Percentiles rank a stretch among this genome's conserved stretches.
Evolutionary conservation across 768 basidiomycete species (phyloP).

Genomic region (Boletus rubroflammeus): DNA sequence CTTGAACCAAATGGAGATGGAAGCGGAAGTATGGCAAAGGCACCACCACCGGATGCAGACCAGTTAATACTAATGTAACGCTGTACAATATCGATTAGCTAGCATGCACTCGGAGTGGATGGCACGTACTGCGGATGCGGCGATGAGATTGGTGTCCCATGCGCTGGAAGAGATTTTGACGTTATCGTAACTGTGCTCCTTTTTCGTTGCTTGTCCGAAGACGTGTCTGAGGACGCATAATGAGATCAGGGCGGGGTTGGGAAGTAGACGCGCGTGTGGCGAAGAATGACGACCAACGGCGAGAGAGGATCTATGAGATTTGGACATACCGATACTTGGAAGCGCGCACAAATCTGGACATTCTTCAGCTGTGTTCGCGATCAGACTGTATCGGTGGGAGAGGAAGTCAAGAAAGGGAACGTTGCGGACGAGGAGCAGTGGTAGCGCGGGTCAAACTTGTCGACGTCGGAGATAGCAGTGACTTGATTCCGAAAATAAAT

Average conservation of each 20-base stretch:
- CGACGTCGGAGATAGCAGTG: too few relatives aligned
- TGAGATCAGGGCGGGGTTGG: not conserved
- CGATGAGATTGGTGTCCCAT: slow-evolving; percentile 93
- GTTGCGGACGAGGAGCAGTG: not conserved
- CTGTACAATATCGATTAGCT: slow-evolving; percentile 31
- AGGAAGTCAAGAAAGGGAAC: too few relatives aligned
- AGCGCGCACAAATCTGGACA: slow-evolving; percentile 84
- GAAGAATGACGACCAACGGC: not conserved
- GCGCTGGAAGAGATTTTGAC: slow-evolving; percentile 85
- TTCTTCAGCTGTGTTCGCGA: slow-evolving; percentile 24
- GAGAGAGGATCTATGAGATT: slow-evolving; percentile 5
- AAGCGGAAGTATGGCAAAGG: slow-evolving; percentile 90
- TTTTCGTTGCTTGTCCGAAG: slow-evolving; percentile 85
- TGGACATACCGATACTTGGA: slow-evolving; percentile 77
- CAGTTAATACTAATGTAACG: slow-evolving; percentile 92
- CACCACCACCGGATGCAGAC: slow-evolving; percentile 89
- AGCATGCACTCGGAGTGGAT: not conserved
- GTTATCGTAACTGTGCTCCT: slow-evolving; percentile 77
- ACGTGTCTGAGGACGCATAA: slow-evolving; percentile 63
- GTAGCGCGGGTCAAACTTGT: not conserved
- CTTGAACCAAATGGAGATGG: slow-evolving; percentile 63
- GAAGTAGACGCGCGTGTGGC: not conserved
- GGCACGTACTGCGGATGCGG: slow-evolving; percentile 66
- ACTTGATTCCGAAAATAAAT: too few relatives aligned
- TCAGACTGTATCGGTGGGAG: not conserved